Percentiles rank a stretch among this genome's conserved stretches.
Conservation (phyloP, 2,329 filamentous ascomycete species). For the Venturia nashicola region DNA sequence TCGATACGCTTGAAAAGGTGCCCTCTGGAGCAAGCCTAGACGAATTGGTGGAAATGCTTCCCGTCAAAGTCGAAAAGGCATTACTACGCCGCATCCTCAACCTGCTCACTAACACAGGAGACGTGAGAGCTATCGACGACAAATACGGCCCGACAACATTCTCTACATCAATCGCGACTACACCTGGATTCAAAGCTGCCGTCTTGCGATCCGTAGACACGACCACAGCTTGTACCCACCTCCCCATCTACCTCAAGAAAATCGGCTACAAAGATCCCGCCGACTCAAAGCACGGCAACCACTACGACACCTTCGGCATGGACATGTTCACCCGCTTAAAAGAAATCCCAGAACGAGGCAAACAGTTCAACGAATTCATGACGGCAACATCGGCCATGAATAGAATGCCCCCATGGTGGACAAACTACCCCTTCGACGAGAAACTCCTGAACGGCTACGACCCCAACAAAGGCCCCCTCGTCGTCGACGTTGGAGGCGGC, state of each 20-base stretch:
- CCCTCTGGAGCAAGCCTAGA: background rate
- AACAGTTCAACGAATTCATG: background rate
- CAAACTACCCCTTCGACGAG: background rate
- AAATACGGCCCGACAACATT: background rate
- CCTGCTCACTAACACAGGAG: background rate
- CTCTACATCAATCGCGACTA: background rate
- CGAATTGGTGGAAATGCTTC: background rate
- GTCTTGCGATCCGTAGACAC: background rate
- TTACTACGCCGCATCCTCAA: background rate
- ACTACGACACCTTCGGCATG: background rate
- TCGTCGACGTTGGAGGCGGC: slow-evolving; percentile 10
- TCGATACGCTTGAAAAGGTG: background rate
- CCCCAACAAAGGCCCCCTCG: background rate
- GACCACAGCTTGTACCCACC: background rate
- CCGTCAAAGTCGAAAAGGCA: background rate
- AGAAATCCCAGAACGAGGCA: background rate
- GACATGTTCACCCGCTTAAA: background rate
- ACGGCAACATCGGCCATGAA: background rate
- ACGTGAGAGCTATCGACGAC: background rate
- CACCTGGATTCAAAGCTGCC: background rate
- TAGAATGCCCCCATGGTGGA: background rate
- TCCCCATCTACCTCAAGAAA: background rate
- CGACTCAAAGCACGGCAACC: background rate
- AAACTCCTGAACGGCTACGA: background rate
- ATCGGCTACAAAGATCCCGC: background rate